Evolutionary conservation across 768 basidiomycete genomes (phyloP).

Genomic region (Cyathus striatus): DNA sequence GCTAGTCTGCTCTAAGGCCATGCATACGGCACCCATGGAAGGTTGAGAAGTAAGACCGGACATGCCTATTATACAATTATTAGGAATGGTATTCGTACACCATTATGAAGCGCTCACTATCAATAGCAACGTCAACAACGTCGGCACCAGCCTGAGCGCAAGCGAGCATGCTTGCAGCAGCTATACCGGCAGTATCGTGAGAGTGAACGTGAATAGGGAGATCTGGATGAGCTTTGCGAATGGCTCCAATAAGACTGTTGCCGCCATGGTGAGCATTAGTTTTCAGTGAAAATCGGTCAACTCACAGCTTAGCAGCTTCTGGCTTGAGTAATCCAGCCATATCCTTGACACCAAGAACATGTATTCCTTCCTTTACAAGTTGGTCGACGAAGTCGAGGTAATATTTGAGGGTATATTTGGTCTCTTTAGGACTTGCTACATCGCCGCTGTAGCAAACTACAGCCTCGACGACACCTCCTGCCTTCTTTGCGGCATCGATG

Average conservation of each 20-base stretch:
- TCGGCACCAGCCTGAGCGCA: constrained; percentile 96
- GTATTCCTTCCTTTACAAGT: constrained; percentile 91
- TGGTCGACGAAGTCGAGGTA: constrained; percentile 95
- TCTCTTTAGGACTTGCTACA: constrained; percentile 90
- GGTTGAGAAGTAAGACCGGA: constrained; percentile 98
- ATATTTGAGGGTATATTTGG: constrained; percentile 95
- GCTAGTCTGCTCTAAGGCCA: constrained; percentile 90
- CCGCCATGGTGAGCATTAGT: neutral
- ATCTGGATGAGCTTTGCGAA: constrained; percentile 94
- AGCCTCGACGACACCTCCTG: constrained; percentile 96
- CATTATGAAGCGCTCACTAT: constrained; percentile 55
- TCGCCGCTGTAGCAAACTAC: constrained; percentile 99
- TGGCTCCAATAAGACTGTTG: constrained; percentile 82
- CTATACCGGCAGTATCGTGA: constrained; percentile 98
- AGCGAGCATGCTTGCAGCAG: constrained; percentile 96
- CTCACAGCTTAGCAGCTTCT: constrained; percentile 84
- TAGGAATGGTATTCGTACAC: constrained; percentile 9
- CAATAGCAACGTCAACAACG: constrained; percentile 96
- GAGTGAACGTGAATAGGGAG: constrained; percentile 99
- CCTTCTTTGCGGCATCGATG: constrained; percentile 99
- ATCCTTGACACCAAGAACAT: constrained; percentile 96
- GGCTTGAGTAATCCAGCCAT: constrained; percentile 98
- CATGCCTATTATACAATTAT: constrained; percentile 62
- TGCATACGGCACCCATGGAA: constrained; percentile 96
- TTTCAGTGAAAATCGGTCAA: constrained; percentile 1